A percentile compares a stretch with the other conserved stretches of the same genome.
Conservation (phyloP, 2,329 filamentous ascomycete species). For the Cyphellophora attinorum region DNA sequence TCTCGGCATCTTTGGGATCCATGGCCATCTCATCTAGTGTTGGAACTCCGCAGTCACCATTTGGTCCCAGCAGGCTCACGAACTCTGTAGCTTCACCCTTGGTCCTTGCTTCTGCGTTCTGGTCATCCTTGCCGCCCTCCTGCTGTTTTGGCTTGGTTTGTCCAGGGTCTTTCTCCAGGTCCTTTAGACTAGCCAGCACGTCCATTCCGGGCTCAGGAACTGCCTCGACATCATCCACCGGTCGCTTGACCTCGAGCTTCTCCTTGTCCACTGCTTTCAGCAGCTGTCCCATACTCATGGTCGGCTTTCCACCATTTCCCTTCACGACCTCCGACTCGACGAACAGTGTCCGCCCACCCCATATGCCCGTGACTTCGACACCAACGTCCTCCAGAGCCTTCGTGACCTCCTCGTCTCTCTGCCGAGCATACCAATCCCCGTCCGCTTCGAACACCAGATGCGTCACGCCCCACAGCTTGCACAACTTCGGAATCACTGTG, state of each 20-base stretch:
- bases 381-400: conserved; percentile 54
- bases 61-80: conserved; percentile 52
- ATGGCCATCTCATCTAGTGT: conserved; percentile 63
- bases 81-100: conserved; percentile 40
- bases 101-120: conserved; percentile 49
- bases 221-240: conserved; percentile 48
- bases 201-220: conserved; percentile 48
- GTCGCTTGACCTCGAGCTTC: conserved; percentile 41
- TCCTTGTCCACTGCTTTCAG: conserved; percentile 42
- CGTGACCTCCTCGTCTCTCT: conserved; percentile 52
- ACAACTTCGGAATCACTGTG: conserved; percentile 61
- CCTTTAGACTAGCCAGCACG: conserved; percentile 46
- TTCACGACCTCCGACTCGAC: conserved; percentile 62
- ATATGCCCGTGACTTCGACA: conserved; percentile 53
- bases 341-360: conserved; percentile 60
- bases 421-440: conserved; percentile 61
- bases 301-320: conserved; percentile 58
- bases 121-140: conserved; percentile 44
- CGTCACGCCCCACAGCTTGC: conserved; percentile 63
- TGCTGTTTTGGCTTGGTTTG: conserved; percentile 40
- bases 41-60: conserved; percentile 60
- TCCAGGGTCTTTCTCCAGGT: conserved; percentile 24
- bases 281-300: conserved; percentile 64
- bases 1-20: conserved; percentile 44
- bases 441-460: conserved; percentile 74